Base-by-base conservation (phyloP, 306 rosid genomes). In the Cicer arietinum region DNA sequence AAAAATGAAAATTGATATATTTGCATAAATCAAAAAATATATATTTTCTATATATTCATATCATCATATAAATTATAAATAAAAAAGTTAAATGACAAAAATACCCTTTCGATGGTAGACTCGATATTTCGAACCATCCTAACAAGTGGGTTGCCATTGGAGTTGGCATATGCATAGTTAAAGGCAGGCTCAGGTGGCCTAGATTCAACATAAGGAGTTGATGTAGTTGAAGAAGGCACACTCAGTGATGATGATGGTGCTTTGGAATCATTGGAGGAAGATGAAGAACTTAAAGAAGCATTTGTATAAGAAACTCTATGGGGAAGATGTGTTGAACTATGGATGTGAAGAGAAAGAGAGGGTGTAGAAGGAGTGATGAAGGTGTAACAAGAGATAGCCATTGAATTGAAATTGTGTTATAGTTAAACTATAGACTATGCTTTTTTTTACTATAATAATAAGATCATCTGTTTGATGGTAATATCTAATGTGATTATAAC, bases 41-140 rank as follows among this genome's bases (percentile, higher is more conserved):
- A 52, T 16, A 16, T 52, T 17, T 8, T 2, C 12, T n/a, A 53
- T 53, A 40, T 41, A 63, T 4, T n/a, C 3, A 48, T n/a, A 48
- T n/a, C 35, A 42, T 8, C 25, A 41, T 8, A 60, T 0, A 73
- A 12, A 35, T 12, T 11, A 43, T 14, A 9, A 12, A 51, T 7
- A 12, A 13, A 17, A 8, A 7, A 7, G 8, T 42, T 74, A 20
- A 2, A 40, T 50, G 30, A 65, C 52, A 3, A 67, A 62, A 66
- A 74, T 78, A 95, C 98, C 96, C 88, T 95, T 85, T 95, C 99
- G 44, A 95, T 86, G 59, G 84, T 12, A 58, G 99, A 88, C 75
- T 95, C 99, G 3, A 97, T 72, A 67, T 91, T 77, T 41, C 77
- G 88, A 75, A 91, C 4, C 20, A 91, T 14, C 67, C 86, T 81